Conservation (phyloP, 306 rosid species). For the Casuarina cunninghamiana region DNA sequence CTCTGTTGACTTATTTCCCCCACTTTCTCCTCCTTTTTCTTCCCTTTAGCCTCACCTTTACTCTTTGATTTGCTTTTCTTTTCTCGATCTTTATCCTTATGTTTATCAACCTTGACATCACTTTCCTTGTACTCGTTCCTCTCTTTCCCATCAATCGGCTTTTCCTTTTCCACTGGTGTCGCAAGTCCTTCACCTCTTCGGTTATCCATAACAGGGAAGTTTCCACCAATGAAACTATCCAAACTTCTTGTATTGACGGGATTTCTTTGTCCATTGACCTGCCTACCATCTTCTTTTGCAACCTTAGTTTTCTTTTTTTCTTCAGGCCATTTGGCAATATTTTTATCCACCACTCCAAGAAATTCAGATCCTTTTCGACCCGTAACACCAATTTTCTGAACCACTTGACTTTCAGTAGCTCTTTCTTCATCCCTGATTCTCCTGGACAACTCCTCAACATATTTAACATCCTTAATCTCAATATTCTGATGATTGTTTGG, state of each 20-base stretch:
- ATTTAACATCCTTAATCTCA: constrained; percentile 10
- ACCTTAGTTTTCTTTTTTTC: neutral
- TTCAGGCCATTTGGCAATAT: neutral
- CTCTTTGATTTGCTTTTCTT: constrained; percentile 16
- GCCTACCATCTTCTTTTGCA: neutral
- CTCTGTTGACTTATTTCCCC: constrained; percentile 3
- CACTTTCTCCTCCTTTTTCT: constrained; percentile 2
- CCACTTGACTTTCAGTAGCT: constrained; percentile 9
- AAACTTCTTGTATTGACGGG: neutral
- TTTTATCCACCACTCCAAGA: neutral
- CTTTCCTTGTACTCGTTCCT: neutral
- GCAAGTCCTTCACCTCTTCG: constrained; percentile 2
- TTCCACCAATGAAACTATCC: neutral
- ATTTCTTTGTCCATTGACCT: constrained; percentile 5
- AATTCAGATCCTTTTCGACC: constrained; percentile 1
- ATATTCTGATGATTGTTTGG: neutral
- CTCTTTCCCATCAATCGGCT: constrained; percentile 20
- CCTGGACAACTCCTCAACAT: constrained; percentile 19
- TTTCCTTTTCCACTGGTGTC: constrained; percentile 1
- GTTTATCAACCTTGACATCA: constrained; percentile 1
- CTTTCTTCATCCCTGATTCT: constrained; percentile 20
- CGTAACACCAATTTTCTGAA: neutral
- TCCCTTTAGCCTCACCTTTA: neutral
- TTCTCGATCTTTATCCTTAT: constrained; percentile 2
- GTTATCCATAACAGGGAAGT: constrained; percentile 1